These are phyloP conservation scores for Blastobotrys persicus DNA, from an alignment of 1,139 yeast species.

Conservation along the genomic window DNA sequence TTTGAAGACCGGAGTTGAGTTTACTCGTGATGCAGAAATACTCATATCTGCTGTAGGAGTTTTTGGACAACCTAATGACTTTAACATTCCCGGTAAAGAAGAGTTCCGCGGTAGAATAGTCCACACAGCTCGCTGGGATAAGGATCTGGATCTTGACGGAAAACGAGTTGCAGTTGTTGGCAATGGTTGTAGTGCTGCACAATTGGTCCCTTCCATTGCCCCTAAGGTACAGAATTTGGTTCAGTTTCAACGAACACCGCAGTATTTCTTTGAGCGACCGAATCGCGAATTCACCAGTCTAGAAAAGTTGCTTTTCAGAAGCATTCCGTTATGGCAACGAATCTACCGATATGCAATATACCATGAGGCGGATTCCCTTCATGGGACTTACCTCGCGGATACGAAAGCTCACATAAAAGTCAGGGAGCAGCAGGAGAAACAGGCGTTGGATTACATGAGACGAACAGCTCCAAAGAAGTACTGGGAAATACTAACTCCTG, in stretches of 20 bases:
- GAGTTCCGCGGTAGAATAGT: slow-evolving; percentile 45
- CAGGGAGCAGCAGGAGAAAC: slow-evolving; percentile 19
- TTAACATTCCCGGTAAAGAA: slow-evolving; percentile 29
- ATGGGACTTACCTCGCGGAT: slow-evolving; percentile 12
- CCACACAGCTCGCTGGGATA: slow-evolving; percentile 49
- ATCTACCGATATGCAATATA: neutral
- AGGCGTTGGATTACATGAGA: slow-evolving; percentile 19
- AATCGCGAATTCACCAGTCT: slow-evolving; percentile 8
- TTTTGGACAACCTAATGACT: slow-evolving; percentile 17
- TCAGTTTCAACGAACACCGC: slow-evolving; percentile 29
- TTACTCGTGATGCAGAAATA: slow-evolving; percentile 16
- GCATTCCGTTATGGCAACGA: slow-evolving; percentile 5
- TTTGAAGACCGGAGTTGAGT: slow-evolving; percentile 12
- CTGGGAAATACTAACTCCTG: slow-evolving; percentile 30
- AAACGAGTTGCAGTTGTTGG: slow-evolving; percentile 45
- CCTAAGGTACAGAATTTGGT: slow-evolving; percentile 21
- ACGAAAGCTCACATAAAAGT: neutral
- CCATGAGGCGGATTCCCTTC: slow-evolving; percentile 20
- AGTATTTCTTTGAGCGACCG: slow-evolving; percentile 21
- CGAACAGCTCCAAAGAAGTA: slow-evolving; percentile 24
- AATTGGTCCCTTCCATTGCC: slow-evolving; percentile 37
- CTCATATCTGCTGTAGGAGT: slow-evolving; percentile 20
- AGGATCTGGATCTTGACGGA: slow-evolving; percentile 36
- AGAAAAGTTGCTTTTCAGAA: slow-evolving; percentile 16
- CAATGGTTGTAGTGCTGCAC: slow-evolving; percentile 47